Evolutionary conservation across 495 filamentous ascomycete genomes (phyloP), one percentile per base, ranked within the genome.

Genomic region (Thozetella sp.): DNA sequence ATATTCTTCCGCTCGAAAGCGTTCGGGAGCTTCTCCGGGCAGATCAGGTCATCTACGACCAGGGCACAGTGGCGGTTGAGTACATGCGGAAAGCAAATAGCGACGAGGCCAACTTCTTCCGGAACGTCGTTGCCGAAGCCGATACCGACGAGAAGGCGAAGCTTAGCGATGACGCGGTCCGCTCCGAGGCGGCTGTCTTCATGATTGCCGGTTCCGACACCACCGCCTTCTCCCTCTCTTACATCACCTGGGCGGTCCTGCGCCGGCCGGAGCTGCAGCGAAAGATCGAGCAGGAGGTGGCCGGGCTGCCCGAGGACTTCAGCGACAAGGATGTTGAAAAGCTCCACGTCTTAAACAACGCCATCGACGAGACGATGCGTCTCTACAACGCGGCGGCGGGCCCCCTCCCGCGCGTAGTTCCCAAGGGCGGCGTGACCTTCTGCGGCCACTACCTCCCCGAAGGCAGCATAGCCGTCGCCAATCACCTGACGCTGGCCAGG

Each of bases 181-280:
- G 43, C 6, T 48, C 43, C 43, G 43, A 48, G n/a, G 43, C 43
- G 3, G 43, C 43, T n/a, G 11, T 48, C 26, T 68, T 67, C 34
- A 81, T 84, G 55, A 22, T 77, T 6, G 83, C 81, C 0, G 82
- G 82, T 2, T 77, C 72, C 25, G 81, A 83, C n/a, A 83, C 83
- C 0, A 84, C 81, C 3, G 73, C 79, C 3, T 72, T 74, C 40
- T 77, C 80, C 0, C 48, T 81, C 46, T 79, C 73, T 1, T 77
- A 77, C 51, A 60, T 80, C 1, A 60, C 75, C 0, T 81, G 69
- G 67, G 25, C 61, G 1, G 64, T 82, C 2, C 64, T 61, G 57
- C 19, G 30, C 1, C 34, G 55, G 22, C 72, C 71, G 0, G 63
- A 70, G 0, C 19, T 84, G 19, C 72, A 68, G 48, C 68, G 63